phyloP scores from a whole-genome alignment of 495 filamentous ascomycete genomes.

The Bacidia rubella region DNA sequence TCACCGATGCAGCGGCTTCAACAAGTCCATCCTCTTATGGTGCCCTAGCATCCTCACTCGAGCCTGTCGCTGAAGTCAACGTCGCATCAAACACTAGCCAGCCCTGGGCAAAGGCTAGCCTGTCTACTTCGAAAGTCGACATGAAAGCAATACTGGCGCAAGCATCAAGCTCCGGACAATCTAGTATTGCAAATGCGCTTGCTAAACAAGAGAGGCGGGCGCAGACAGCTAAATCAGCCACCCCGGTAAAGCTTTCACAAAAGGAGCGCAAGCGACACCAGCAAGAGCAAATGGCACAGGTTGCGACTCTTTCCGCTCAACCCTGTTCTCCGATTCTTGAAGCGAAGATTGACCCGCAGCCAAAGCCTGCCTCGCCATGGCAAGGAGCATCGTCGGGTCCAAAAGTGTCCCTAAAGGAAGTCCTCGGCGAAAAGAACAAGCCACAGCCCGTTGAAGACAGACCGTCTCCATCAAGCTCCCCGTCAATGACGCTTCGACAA shows the following conservation, averaged over 20 bases:
- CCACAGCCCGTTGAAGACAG: constrained; percentile 8
- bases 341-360: constrained; percentile 2
- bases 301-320: too few relatives aligned
- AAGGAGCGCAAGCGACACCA: constrained; percentile 80
- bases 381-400: constrained; percentile 29
- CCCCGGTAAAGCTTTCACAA: constrained; percentile 55
- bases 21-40: constrained; percentile 7
- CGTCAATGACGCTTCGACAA: constrained; percentile 47
- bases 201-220: constrained; percentile 28
- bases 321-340: constrained; percentile 17
- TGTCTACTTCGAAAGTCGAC: constrained; percentile 51
- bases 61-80: background rate
- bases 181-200: constrained; percentile 61
- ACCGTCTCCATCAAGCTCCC: constrained; percentile 20
- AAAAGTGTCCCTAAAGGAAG: constrained; percentile 27
- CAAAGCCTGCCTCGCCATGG: constrained; percentile 56
- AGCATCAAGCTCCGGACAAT: constrained; percentile 45
- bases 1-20: constrained; percentile 17
- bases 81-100: constrained; percentile 3
- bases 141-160: constrained; percentile 79
- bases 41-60: background rate
- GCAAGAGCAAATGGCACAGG: constrained; percentile 37
- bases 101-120: constrained; percentile 49
- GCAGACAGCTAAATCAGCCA: constrained; percentile 16
- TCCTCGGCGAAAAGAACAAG: constrained; percentile 21